Conservation (phyloP, 1,139 yeast genomes). For the Lodderomyces margitis region DNA sequence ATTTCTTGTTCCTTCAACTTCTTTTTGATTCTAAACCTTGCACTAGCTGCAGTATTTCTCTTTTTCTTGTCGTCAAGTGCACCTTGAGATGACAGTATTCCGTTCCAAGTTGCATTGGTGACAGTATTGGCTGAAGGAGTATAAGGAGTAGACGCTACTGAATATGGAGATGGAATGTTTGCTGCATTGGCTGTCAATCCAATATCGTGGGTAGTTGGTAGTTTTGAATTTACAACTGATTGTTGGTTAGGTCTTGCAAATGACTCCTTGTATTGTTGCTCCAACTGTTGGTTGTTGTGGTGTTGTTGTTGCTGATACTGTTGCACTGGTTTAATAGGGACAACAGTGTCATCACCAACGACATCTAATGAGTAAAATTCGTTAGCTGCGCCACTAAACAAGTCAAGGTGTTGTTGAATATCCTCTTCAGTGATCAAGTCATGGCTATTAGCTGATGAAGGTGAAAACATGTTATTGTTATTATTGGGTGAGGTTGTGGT, state of each 20-base stretch:
- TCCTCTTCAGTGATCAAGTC: conserved; percentile 25
- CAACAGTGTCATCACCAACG: conserved; percentile 27
- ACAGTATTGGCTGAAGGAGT: conserved; percentile 3
- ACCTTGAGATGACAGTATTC: conserved; percentile 11
- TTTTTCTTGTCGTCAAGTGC: conserved; percentile 45
- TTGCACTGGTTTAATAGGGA: conserved; percentile 16
- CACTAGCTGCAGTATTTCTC: conserved; percentile 63
- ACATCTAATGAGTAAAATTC: conserved; percentile 51
- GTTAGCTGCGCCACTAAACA: conserved; percentile 38
- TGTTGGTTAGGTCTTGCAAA: background rate
- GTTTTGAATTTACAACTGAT: background rate
- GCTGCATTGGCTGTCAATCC: background rate
- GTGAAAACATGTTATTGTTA: background rate
- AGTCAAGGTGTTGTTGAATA: conserved; percentile 43
- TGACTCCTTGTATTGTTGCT: conserved; percentile 1
- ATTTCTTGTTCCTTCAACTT: conserved; percentile 58
- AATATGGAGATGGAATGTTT: conserved; percentile 1
- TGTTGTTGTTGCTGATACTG: conserved; percentile 12
- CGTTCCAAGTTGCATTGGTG: background rate
- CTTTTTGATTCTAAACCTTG: conserved; percentile 60
- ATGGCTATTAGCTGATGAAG: conserved; percentile 7
- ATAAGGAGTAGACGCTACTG: conserved; percentile 4
- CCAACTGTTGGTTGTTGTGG: conserved; percentile 4
- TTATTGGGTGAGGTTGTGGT: background rate
- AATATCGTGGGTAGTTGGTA: background rate